Base-by-base conservation (phyloP, 192 early-diverging fungal genomes). In the Coemansia javaensis region DNA sequence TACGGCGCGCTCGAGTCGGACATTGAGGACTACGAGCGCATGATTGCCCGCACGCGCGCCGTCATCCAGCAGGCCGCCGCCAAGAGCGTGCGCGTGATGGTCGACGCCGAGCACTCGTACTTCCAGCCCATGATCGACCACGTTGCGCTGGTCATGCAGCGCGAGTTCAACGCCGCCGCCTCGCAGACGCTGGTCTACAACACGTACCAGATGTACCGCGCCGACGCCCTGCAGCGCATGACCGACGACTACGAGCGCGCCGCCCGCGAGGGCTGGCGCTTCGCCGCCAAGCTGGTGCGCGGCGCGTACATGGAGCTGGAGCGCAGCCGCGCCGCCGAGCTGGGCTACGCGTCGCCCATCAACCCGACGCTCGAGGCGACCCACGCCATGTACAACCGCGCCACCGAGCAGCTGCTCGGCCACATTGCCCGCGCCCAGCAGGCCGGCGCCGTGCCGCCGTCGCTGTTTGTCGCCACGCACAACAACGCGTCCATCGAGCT, bases 131-230 rank as follows among this genome's bases (percentile, higher is more conserved):
- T 89, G 16, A 90, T 98, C 60, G 91, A 98, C 70, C 82, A 84
- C 44, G 77, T 90, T 8, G 86, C 85, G 8, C 59, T 90, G 25
- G 68, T 76, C 14, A 60, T 98, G 33, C 80, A 81, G 61, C 59
- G 72, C 36, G 71, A 78, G 53, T 90, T 81, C 76, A 95, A 98
- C 72, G 47, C 50, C 38, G 37, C 18, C 16, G 30, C 28, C 25
- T 16, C 43, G 40, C 63, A 66, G 35, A 87, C 90, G 7, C 72
- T 91, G 15, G 76, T 95, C 32, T 95, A 82, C 81, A 95, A 94
- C 77, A 98, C 94, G 7, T 91, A 90, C 64, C 95, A 98, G 78
- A 92, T 94, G 89, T 98, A 98, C 71, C 79, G 88, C 32, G 82
- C 81, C 53, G 81, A 80, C 48, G 77, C 83, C 4, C 54, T 73